A percentile compares a stretch with the other conserved stretches of the same genome.
Evolutionary conservation across 2,329 filamentous ascomycete genomes (phyloP).

Genomic region (Talaromyces funiculosus): DNA sequence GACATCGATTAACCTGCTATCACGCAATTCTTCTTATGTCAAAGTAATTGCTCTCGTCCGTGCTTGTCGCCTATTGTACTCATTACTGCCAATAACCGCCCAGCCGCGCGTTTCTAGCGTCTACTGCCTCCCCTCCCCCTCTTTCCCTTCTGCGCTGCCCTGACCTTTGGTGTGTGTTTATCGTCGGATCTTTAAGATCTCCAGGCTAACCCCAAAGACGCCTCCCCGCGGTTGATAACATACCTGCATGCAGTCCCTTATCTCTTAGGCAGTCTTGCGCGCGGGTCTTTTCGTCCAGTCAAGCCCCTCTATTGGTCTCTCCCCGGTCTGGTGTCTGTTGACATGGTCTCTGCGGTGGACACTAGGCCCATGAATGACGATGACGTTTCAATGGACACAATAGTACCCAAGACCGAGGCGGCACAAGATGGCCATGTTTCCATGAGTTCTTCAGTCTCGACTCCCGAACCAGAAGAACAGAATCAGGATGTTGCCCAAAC

Average conservation of each 20-base stretch:
- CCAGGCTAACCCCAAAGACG: not conserved
- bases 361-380: constrained; percentile 34
- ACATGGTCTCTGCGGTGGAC: constrained; percentile 44
- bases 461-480: constrained; percentile 41
- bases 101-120: constrained; percentile 33
- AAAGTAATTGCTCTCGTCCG: constrained; percentile 20
- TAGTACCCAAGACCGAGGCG: constrained; percentile 40
- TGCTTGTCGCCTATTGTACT: constrained; percentile 27
- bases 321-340: constrained; percentile 8
- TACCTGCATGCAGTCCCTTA: constrained; percentile 4
- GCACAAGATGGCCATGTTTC: constrained; percentile 39
- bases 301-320: not conserved
- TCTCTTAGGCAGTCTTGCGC: not conserved
- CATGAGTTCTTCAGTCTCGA: constrained; percentile 42
- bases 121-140: constrained; percentile 1
- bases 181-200: not conserved
- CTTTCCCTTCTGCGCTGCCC: not conserved
- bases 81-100: constrained; percentile 29
- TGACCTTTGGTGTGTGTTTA: not conserved
- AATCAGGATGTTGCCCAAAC: constrained; percentile 41
- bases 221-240: not conserved
- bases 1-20: constrained; percentile 14
- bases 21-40: constrained; percentile 37
- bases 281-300: not conserved
- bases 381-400: constrained; percentile 36